Percentiles rank a stretch among this genome's conserved stretches.
Evolutionary conservation across 176 grass and related monocot genomes (phyloP).

Genomic region (Ananas comosus): DNA sequence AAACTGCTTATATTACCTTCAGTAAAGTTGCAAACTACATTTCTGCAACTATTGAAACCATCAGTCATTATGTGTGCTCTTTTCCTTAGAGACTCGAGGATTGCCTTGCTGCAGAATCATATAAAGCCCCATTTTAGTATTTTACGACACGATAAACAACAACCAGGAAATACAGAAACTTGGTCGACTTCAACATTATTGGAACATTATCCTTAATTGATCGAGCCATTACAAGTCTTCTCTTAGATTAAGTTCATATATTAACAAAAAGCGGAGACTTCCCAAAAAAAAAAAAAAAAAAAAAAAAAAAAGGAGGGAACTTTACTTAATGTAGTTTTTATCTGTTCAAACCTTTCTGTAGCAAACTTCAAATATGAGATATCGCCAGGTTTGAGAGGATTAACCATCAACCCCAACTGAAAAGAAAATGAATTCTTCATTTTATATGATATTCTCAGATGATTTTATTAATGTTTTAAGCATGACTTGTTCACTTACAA

Average conservation of each 20-base stretch:
- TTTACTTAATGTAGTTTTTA: neutral
- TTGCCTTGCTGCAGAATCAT: slow-evolving; percentile 54
- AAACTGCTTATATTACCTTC: slow-evolving; percentile 47
- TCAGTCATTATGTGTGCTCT: slow-evolving; percentile 95
- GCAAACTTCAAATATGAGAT: slow-evolving; percentile 75
- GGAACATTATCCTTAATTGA: too few relatives aligned
- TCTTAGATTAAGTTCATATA: slow-evolving; percentile 2
- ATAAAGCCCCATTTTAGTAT: slow-evolving; percentile 21
- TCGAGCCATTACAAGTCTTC: too few relatives aligned
- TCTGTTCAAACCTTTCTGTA: slow-evolving; percentile 64
- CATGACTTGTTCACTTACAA: slow-evolving; percentile 60
- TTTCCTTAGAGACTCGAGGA: slow-evolving; percentile 75
- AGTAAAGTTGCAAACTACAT: slow-evolving; percentile 95
- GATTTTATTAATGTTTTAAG: too few relatives aligned
- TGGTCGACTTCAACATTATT: too few relatives aligned
- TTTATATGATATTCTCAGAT: slow-evolving; percentile 2
- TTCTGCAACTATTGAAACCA: slow-evolving; percentile 97
- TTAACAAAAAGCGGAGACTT: slow-evolving; percentile 1
- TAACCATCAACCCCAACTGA: slow-evolving; percentile 98
- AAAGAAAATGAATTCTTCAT: slow-evolving; percentile 12
- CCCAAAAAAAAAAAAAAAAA: too few relatives aligned
- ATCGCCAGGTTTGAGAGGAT: slow-evolving; percentile 91
- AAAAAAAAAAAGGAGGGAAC: slow-evolving; percentile 5
- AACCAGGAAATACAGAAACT: neutral
- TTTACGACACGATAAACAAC: neutral